These are phyloP conservation scores for Wickerhamomyces sp. DNA, from an alignment of 1,139 yeast genomes.

Conservation along the genomic window DNA sequence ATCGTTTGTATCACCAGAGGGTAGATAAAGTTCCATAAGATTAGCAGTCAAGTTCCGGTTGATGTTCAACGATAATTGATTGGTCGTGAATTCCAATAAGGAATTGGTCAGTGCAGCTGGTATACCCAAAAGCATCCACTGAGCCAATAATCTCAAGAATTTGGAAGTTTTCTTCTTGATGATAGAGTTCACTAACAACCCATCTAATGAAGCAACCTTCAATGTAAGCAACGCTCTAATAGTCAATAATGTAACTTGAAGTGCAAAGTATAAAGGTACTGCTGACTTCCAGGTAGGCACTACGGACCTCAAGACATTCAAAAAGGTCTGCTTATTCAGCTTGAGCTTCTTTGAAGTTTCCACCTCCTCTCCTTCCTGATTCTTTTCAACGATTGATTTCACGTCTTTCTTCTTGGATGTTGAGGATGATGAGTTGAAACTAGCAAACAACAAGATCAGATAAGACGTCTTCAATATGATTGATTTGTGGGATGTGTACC, in stretches of 20 bases:
- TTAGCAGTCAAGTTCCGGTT: conserved; percentile 61
- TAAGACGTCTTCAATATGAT: conserved; percentile 29
- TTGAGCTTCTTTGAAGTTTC: conserved; percentile 22
- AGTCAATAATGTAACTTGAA: conserved; percentile 61
- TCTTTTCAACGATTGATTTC: conserved; percentile 16
- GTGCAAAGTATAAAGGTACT: conserved; percentile 40
- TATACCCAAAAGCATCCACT: conserved; percentile 82
- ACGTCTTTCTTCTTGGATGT: conserved; percentile 9
- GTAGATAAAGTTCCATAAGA: conserved; percentile 64
- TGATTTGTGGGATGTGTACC: conserved; percentile 40
- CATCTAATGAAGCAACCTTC: conserved; percentile 84
- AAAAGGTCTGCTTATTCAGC: conserved; percentile 33
- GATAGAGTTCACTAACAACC: conserved; percentile 76
- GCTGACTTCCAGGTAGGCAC: conserved; percentile 30
- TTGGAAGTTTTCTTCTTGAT: conserved; percentile 64
- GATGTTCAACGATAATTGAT: conserved; percentile 59
- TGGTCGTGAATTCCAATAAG: conserved; percentile 65
- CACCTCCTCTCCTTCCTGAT: conserved; percentile 1
- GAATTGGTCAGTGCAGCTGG: conserved; percentile 86
- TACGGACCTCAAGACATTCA: conserved; percentile 12
- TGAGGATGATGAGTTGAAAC: conserved; percentile 18
- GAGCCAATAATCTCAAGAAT: conserved; percentile 58
- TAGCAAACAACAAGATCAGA: conserved; percentile 18
- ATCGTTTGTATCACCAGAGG: conserved; percentile 38
- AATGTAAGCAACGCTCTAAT: conserved; percentile 71